phyloP scores from a whole-genome alignment of 768 basidiomycete species.

The Mrakia gelida region DNA sequence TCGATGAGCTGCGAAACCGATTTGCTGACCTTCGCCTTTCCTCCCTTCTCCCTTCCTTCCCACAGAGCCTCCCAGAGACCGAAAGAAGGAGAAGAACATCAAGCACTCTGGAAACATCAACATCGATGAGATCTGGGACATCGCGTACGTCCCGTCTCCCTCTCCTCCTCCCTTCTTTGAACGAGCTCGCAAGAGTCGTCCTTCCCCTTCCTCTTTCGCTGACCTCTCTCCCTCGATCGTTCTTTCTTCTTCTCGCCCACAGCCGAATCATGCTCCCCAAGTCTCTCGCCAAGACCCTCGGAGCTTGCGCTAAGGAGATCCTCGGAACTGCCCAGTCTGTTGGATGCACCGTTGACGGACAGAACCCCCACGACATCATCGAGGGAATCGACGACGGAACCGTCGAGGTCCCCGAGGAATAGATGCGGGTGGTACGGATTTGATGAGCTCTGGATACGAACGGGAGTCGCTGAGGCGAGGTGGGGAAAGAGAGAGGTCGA shows the following conservation, averaged over 20 bases:
- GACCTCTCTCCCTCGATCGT: background rate
- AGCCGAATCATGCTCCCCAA: conserved; percentile 86
- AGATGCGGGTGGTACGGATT: conserved; percentile 31
- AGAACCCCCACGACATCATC: conserved; percentile 87
- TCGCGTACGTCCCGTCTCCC: conserved; percentile 26
- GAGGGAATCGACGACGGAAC: conserved; percentile 47
- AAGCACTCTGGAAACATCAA: conserved; percentile 93
- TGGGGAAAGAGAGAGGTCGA: no score
- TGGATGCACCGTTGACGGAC: conserved; percentile 93
- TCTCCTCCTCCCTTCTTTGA: background rate
- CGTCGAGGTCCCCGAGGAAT: conserved; percentile 48
- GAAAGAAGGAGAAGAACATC: conserved; percentile 99
- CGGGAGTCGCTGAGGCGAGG: no score
- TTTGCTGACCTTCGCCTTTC: background rate
- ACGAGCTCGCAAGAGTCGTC: background rate
- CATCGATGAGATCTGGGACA: conserved; percentile 71
- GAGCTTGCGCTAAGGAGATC: conserved; percentile 92
- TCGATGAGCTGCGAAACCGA: no score
- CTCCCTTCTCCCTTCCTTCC: conserved; percentile 43
- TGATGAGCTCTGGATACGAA: conserved; percentile 12
- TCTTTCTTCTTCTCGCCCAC: background rate
- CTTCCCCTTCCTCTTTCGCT: background rate
- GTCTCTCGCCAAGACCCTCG: conserved; percentile 85
- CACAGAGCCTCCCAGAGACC: conserved; percentile 88
- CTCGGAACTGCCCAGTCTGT: conserved; percentile 94